A percentile compares a stretch with the other conserved stretches of the same genome.
Conservation (phyloP, 2,329 filamentous ascomycete genomes). For the Chrysoporthe austroafricana region DNA sequence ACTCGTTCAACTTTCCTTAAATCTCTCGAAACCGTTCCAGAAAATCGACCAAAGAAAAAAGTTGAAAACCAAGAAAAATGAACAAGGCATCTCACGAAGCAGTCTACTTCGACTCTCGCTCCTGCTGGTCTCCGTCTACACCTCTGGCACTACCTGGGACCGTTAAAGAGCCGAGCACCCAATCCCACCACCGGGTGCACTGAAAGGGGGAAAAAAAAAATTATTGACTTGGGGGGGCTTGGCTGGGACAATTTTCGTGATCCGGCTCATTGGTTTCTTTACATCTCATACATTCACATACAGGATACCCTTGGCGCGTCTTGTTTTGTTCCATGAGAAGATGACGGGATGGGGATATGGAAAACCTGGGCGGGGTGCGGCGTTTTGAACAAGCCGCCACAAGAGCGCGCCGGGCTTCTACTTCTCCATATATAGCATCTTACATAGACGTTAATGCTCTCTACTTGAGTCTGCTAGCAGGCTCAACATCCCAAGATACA, state of each 20-base stretch:
- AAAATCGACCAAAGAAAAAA: slow-evolving; percentile 23
- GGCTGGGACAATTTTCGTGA: slow-evolving; percentile 4
- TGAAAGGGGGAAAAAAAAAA: no score
- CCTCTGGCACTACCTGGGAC: not conserved
- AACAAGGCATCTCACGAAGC: slow-evolving; percentile 21
- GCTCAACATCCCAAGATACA: not conserved
- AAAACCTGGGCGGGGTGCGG: slow-evolving; percentile 1
- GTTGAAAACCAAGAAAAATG: slow-evolving; percentile 20
- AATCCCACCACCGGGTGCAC: not conserved
- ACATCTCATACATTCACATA: slow-evolving; percentile 17
- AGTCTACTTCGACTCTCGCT: slow-evolving; percentile 18
- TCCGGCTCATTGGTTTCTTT: slow-evolving; percentile 11
- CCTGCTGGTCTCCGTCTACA: slow-evolving; percentile 1
- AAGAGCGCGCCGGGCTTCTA: slow-evolving; percentile 1
- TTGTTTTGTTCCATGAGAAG: slow-evolving; percentile 24
- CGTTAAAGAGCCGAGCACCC: not conserved
- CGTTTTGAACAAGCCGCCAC: slow-evolving; percentile 10
- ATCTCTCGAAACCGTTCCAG: not conserved
- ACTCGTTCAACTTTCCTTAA: slow-evolving; percentile 32
- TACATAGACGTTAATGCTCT: not conserved
- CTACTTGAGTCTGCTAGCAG: not conserved
- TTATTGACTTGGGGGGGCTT: not conserved
- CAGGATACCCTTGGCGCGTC: slow-evolving; percentile 31
- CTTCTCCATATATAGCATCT: not conserved
- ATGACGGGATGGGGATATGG: not conserved